Evolutionary conservation across 305 asterid species (phyloP), one percentile per base, ranked within the genome.

Genomic region (Nicotiana rustica): DNA sequence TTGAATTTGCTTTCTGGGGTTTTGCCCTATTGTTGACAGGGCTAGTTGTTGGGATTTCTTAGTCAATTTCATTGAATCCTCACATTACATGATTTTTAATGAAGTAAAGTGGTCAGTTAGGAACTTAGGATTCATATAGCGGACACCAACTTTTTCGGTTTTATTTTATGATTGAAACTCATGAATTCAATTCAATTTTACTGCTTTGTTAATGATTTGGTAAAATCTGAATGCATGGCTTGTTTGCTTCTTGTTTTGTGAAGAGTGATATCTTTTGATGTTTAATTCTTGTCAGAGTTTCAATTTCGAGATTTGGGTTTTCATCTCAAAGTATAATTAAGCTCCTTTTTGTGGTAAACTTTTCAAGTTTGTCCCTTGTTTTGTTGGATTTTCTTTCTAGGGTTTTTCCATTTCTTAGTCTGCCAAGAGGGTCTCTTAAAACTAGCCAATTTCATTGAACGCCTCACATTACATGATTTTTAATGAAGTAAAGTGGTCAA

Each of bases 141-240:
- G 1, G 44, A 36, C 44, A 38, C 47, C 47, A 38, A 38, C 10
- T 6, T 38, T 38, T 38, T 38, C 41, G 1, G 41, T 36, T 4
- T 4, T 36, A 36, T 36, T 36, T 36, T 36, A 36, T 36, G 41
- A 36, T 36, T 36, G 5, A 36, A 36, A 36, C 41, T 36, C 41
- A 36, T 36, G 41, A 36, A 36, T 44, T 71, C 61, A 13, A 71
- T 75, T 75, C 79, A 49, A 75, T 25, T 75, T 25, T 52, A 49
- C 21, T 73, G 2, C 18, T 73, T 25, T 47, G 3, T 13, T 73
- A 7, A 19, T 49, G 21, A 49, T 73, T 73, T 47, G 62, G 61
- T 12, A 12, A 57, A 6, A 71, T 70, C 57, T 52, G 2, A 18
- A 41, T 70, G 35, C 18, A 18, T 41, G 59, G 57, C 5, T 15